phyloP scores from a whole-genome alignment of 2,329 filamentous ascomycete genomes.

The Fusarium sp. region DNA sequence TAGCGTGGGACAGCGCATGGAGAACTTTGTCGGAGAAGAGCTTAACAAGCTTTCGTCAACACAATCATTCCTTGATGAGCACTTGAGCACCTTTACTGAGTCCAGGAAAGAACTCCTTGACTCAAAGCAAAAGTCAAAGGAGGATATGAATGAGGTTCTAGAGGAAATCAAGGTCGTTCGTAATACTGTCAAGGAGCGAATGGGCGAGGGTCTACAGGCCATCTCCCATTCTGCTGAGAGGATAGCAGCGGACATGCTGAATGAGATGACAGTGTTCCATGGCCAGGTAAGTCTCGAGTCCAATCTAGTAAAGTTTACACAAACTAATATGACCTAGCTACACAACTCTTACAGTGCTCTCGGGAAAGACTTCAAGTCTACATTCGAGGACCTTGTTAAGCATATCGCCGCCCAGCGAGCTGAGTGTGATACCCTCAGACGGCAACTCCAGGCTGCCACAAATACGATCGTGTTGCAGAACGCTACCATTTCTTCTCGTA shows the following conservation, averaged over 20 bases:
- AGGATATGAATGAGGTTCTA: constrained; percentile 90
- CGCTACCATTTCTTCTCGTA: constrained; percentile 71
- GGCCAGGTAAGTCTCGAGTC: constrained; percentile 62
- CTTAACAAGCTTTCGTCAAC: constrained; percentile 77
- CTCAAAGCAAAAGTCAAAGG: constrained; percentile 77
- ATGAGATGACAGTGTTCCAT: constrained; percentile 87
- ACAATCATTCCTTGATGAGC: constrained; percentile 77
- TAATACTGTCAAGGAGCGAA: constrained; percentile 86
- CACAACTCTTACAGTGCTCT: constrained; percentile 87
- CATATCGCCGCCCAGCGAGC: constrained; percentile 81
- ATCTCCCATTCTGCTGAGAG: constrained; percentile 87
- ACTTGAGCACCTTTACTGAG: constrained; percentile 74
- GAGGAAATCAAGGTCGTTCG: constrained; percentile 93
- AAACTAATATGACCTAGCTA: constrained; percentile 64
- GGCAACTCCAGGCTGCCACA: constrained; percentile 79
- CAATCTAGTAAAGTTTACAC: background rate
- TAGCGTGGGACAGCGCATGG: constrained; percentile 78
- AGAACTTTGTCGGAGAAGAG: constrained; percentile 81
- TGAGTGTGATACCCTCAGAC: constrained; percentile 79
- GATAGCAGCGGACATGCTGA: constrained; percentile 90
- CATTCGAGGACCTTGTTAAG: constrained; percentile 84
- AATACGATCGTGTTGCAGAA: constrained; percentile 77
- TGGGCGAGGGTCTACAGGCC: constrained; percentile 86
- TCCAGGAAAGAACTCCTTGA: constrained; percentile 77
- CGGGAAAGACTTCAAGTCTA: constrained; percentile 85